These are phyloP conservation scores for Lentinula edodes DNA, from an alignment of 768 basidiomycete genomes.

Conservation along the genomic window DNA sequence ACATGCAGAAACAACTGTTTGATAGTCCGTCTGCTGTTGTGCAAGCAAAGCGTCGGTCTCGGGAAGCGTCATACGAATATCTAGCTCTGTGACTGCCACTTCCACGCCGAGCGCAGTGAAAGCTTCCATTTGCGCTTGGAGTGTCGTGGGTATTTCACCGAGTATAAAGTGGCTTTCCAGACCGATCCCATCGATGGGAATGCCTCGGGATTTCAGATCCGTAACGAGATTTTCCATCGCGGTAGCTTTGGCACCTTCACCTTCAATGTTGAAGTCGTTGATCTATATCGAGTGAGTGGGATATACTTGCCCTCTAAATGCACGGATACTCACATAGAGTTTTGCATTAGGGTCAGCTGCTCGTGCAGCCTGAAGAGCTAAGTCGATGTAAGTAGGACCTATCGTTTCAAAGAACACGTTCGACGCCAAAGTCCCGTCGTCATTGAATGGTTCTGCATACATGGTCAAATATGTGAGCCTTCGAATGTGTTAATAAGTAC, in stretches of 20 bases:
- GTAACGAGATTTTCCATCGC: constrained; percentile 37
- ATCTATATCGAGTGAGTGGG: constrained; percentile 11
- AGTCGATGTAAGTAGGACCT: constrained; percentile 31
- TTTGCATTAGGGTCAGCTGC: constrained; percentile 39
- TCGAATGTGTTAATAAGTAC: neutral
- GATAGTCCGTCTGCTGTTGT: constrained; percentile 38
- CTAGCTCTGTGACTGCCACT: constrained; percentile 45
- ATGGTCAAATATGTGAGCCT: neutral
- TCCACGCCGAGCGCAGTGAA: constrained; percentile 43
- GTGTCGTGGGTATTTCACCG: constrained; percentile 29
- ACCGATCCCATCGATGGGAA: constrained; percentile 44
- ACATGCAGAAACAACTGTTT: constrained; percentile 35
- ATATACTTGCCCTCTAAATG: neutral
- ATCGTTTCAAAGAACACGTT: constrained; percentile 38
- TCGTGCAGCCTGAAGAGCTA: constrained; percentile 38
- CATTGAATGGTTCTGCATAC: constrained; percentile 36
- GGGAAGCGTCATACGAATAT: constrained; percentile 39
- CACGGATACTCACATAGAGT: constrained; percentile 29
- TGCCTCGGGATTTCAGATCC: constrained; percentile 28
- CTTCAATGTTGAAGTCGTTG: constrained; percentile 24
- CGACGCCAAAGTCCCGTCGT: constrained; percentile 40
- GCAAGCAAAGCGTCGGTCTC: constrained; percentile 26
- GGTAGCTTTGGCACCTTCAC: constrained; percentile 32
- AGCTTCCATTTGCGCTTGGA: constrained; percentile 29
- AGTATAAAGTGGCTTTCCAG: constrained; percentile 40